A percentile compares a stretch with the other conserved stretches of the same genome.
phyloP scores from a whole-genome alignment of 2,329 filamentous ascomycete species.

The Microcera coccophila region DNA sequence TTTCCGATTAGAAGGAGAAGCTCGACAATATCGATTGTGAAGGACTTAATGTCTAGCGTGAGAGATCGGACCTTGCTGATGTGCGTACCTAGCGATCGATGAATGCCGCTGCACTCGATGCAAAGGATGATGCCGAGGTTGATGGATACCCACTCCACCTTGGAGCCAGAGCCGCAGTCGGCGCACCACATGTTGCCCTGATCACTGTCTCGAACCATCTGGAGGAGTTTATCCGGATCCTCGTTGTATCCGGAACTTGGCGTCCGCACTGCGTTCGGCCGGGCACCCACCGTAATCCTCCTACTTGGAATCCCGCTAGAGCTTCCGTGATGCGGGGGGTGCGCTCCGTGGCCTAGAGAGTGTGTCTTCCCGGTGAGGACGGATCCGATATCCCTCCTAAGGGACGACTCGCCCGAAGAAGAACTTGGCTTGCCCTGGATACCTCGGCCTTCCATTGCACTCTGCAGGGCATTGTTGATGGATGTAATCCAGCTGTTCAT shows the following conservation, averaged over 20 bases:
- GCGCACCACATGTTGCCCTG: constrained; percentile 92
- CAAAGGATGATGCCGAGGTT: constrained; percentile 95
- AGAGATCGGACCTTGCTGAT: constrained; percentile 96
- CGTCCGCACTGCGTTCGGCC: constrained; percentile 67
- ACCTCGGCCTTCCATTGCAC: constrained; percentile 81
- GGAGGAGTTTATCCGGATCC: constrained; percentile 78
- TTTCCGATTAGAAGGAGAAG: constrained; percentile 89
- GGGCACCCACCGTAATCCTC: constrained; percentile 86
- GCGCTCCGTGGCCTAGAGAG: constrained; percentile 55
- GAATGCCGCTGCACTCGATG: constrained; percentile 97
- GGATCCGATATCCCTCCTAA: constrained; percentile 83
- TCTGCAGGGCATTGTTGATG: constrained; percentile 96
- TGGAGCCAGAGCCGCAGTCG: constrained; percentile 85
- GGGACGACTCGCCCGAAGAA: constrained; percentile 50
- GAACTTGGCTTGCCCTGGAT: constrained; percentile 50
- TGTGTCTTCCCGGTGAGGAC: constrained; percentile 89
- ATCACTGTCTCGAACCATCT: constrained; percentile 82
- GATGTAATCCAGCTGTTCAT: constrained; percentile 96
- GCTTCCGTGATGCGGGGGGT: constrained; percentile 47
- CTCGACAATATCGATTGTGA: constrained; percentile 95
- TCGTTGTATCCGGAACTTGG: constrained; percentile 73
- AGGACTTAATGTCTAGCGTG: constrained; percentile 91
- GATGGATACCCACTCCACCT: constrained; percentile 98
- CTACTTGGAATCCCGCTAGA: constrained; percentile 62
- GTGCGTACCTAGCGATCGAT: constrained; percentile 91